Conservation (phyloP, 306 rosid species). For the Lathyrus tuberosus region DNA sequence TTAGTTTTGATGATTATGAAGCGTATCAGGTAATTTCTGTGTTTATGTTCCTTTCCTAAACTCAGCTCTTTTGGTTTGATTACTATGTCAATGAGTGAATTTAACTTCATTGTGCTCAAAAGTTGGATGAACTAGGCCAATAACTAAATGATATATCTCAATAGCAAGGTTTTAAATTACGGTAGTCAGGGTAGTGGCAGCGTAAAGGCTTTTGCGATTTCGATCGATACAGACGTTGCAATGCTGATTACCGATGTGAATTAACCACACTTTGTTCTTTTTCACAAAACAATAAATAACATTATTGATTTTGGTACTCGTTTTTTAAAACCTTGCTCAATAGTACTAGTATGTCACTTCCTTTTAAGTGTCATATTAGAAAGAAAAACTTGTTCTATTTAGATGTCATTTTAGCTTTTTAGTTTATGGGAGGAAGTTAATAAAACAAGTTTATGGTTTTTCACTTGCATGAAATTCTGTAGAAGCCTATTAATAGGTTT, state of each 20-base stretch:
- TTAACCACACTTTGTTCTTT: no score
- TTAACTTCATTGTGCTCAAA: no score
- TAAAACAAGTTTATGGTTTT: neutral
- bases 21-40: conserved; percentile 62
- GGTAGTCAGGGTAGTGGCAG: no score
- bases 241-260: no score
- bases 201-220: no score
- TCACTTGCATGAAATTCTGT: neutral
- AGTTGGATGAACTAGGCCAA: no score
- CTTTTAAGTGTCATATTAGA: conserved; percentile 1
- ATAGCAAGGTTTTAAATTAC: no score
- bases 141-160: neutral
- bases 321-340: no score
- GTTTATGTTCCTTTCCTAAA: neutral
- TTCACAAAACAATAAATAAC: no score
- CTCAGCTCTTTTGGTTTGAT: conserved; percentile 13
- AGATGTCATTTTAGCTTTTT: neutral
- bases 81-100: no score
- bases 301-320: no score
- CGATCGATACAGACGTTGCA: no score
- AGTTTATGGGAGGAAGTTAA: neutral
- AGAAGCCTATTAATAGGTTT: neutral
- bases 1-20: conserved; percentile 74
- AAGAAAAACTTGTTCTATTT: neutral
- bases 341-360: neutral